Base-by-base conservation (phyloP, 2,329 filamentous ascomycete species). In the Calonectria fujianensis region DNA sequence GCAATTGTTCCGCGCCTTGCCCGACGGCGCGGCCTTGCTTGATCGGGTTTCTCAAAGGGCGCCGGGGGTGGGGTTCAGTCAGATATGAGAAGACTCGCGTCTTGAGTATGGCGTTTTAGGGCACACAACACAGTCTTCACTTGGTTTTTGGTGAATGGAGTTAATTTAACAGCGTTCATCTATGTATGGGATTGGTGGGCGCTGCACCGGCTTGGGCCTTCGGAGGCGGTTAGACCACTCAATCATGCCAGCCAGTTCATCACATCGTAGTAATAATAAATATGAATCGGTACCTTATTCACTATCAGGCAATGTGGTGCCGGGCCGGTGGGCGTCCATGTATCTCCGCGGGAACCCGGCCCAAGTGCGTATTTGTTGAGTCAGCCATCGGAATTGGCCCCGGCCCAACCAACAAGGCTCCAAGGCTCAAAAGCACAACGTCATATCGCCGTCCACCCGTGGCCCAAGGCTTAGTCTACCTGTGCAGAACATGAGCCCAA, bases 31-130 rank as follows among this genome's bases (percentile, higher is more conserved):
- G 35, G n/a, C 32, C 51, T 69, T 69, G 29, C 27, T 73, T 66
- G 37, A 37, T 70, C 54, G 45, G 50, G 27, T 70, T 72, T 57
- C 66, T 37, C 51, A 69, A 63, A 27, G 7, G 65, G 65, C 57
- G 70, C 59, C 48, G 52, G 64, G 13, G 59, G 51, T 69, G 41
- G 51, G 41, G 78, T 73, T 67, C 52, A 59, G 74, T 77, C 78
- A 80, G 61, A 72, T 74, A 78, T 73, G 69, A 75, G 35, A 74
- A 72, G 77, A 79, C 75, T 80, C 77, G 32, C 74, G 77, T 77
- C 79, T 74, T 78, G 67, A 74, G 72, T 79, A 78, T 73, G 78
- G 80, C 75, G 79, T 81, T 80, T 54, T 72, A 68, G 75, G 74
- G 73, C 75, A 78, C 72, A 72, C 75, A 78, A 73, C 57, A 73